Evolutionary conservation across 139 green algal species (phyloP).

Genomic region (Micromonas commoda): DNA sequence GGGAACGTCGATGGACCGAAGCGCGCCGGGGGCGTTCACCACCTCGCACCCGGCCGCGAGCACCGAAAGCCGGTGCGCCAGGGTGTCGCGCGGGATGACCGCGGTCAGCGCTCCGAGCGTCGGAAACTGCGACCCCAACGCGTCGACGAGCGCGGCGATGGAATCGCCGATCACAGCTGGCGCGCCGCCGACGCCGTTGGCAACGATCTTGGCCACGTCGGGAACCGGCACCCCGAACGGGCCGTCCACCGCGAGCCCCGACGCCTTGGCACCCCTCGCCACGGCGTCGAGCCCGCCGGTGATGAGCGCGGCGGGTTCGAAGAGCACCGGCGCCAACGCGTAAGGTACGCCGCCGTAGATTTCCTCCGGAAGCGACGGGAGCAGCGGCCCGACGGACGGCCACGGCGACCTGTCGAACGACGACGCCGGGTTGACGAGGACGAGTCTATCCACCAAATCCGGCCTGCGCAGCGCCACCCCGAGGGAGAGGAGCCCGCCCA

Average conservation of each 20-base stretch:
- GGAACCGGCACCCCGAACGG: background rate
- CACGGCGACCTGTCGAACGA: slow-evolving; percentile 22
- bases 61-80: slow-evolving; percentile 24
- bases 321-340: slow-evolving; percentile 31
- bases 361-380: slow-evolving; percentile 23
- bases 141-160: background rate
- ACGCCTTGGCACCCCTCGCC: too few relatives aligned
- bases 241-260: too few relatives aligned
- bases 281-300: too few relatives aligned
- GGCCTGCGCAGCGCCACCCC: background rate
- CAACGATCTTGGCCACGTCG: background rate
- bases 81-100: slow-evolving; percentile 25
- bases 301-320: slow-evolving; percentile 16
- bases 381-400: slow-evolving; percentile 14
- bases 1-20: background rate
- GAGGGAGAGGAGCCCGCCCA: slow-evolving; percentile 35
- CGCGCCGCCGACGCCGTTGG: background rate
- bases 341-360: slow-evolving; percentile 26
- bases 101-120: slow-evolving; percentile 5
- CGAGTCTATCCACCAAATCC: slow-evolving; percentile 11
- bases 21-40: background rate
- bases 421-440: slow-evolving; percentile 34
- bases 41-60: slow-evolving; percentile 11
- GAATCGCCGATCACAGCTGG: background rate
- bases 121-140: background rate